Evolutionary conservation across 2,329 filamentous ascomycete genomes (phyloP), one percentile per base, ranked within the genome.

Genomic region (Penicillium sp.): DNA sequence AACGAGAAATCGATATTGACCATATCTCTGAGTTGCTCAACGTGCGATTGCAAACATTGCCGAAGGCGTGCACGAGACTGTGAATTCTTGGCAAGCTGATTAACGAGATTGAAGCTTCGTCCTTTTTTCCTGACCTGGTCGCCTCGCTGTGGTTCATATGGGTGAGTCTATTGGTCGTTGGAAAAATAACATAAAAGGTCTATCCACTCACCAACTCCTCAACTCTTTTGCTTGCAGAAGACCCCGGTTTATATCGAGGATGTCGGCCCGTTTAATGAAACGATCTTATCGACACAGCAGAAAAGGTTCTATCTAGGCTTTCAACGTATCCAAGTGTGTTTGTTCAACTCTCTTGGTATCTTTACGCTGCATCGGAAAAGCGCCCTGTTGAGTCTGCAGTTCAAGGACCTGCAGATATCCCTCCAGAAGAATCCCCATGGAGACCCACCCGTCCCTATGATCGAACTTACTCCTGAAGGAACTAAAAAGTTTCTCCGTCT

Each of bases 301-400:
- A 63, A 32, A 43, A 43, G 52, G 27, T 63, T 64, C 39, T 21
- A 63, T 46, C 55, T 61, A 39, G 48, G 58, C 38, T 61, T 51
- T 18, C 14, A 63, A 32, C 45, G 49, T 9, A 63, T 65, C 42
- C 36, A 59, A 27, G 21, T 59, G 3, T 62, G 43, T 56, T 53
- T 63, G 31, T 64, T 56, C 38, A 59, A 21, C 16, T 58, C 55
- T 11, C 32, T 64, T 16, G 48, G 54, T 13, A 54, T 61, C 29
- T 62, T 50, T 24, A 64, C 52, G 2, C 48, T 62, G 8, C 59
- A 62, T 38, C 55, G 49, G 4, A 45, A 54, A 1, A 13, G 31
- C 49, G 47, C 57, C 18, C 39, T 64, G 8, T 52, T 61, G 24
- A 53, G 36, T 22, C 40, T 63, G 21, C 36, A 61, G 38, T 55